phyloP scores from a whole-genome alignment of 2,329 filamentous ascomycete species.

The Lasiodiplodia gonubiensis region DNA sequence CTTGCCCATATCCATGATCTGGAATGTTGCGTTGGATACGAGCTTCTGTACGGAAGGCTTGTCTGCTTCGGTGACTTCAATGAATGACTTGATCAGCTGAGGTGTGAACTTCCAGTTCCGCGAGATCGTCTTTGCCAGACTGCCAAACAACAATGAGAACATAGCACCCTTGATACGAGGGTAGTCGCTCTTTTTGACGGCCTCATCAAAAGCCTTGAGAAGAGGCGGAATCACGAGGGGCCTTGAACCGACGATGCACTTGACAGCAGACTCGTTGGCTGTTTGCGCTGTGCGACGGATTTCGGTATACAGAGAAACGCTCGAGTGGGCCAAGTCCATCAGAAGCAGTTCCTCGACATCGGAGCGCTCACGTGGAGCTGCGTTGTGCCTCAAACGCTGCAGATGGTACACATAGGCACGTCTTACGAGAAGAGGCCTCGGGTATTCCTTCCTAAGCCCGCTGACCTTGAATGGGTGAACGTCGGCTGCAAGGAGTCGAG shows the following conservation, averaged over 20 bases:
- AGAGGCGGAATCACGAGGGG: slow-evolving; percentile 90
- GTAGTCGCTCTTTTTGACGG: slow-evolving; percentile 79
- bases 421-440: slow-evolving; percentile 87
- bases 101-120: slow-evolving; percentile 96
- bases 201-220: slow-evolving; percentile 76
- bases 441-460: slow-evolving; percentile 89
- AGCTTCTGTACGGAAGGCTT: slow-evolving; percentile 94
- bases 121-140: slow-evolving; percentile 82
- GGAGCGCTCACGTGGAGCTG: slow-evolving; percentile 83
- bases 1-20: slow-evolving; percentile 90
- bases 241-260: slow-evolving; percentile 85
- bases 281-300: slow-evolving; percentile 93
- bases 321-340: slow-evolving; percentile 86
- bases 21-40: slow-evolving; percentile 79
- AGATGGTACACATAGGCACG: slow-evolving; percentile 94
- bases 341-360: slow-evolving; percentile 86
- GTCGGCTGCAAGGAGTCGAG: slow-evolving; percentile 83
- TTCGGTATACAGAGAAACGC: slow-evolving; percentile 90
- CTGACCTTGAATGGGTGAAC: slow-evolving; percentile 93
- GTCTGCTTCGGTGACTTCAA: slow-evolving; percentile 86
- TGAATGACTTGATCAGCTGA: slow-evolving; percentile 85
- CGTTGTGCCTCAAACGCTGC: slow-evolving; percentile 91
- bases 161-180: slow-evolving; percentile 93
- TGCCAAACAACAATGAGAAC: slow-evolving; percentile 89
- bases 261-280: slow-evolving; percentile 90